These are phyloP conservation scores for Amniculicola lignicola DNA, from an alignment of 495 filamentous ascomycete genomes.

Conservation along the genomic window DNA sequence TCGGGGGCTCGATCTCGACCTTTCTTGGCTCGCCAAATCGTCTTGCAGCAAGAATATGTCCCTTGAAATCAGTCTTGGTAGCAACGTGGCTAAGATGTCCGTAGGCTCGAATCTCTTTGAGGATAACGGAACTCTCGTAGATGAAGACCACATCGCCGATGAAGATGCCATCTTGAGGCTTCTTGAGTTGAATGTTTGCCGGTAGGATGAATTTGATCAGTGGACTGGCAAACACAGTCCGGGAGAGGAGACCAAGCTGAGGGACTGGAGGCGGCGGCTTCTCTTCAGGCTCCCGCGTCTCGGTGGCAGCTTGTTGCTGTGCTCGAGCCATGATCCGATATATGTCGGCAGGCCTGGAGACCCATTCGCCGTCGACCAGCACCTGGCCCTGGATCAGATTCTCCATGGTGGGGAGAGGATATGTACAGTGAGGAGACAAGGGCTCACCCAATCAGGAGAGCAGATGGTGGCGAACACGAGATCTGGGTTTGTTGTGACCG, in stretches of 20 bases:
- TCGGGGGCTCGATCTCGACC: conserved; percentile 19
- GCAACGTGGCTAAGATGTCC: conserved; percentile 67
- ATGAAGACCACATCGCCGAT: conserved; percentile 91
- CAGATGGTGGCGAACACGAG: background rate
- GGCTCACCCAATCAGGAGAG: background rate
- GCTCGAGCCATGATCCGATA: conserved; percentile 41
- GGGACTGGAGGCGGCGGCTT: conserved; percentile 41
- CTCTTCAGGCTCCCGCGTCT: conserved; percentile 24
- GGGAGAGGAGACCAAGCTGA: conserved; percentile 66
- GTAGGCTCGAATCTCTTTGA: conserved; percentile 63
- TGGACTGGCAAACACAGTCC: conserved; percentile 72
- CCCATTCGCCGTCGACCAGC: conserved; percentile 58
- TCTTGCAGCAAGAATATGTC: conserved; percentile 62
- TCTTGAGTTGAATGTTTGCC: conserved; percentile 64
- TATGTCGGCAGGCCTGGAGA: conserved; percentile 49
- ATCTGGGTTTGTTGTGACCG: background rate
- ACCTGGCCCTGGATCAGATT: conserved; percentile 34
- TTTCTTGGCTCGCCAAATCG: conserved; percentile 49
- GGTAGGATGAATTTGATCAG: conserved; percentile 76
- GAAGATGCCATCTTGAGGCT: too few relatives aligned
- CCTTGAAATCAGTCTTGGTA: conserved; percentile 71
- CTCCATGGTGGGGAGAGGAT: conserved; percentile 2
- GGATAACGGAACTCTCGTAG: conserved; percentile 65
- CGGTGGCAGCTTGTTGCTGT: conserved; percentile 24
- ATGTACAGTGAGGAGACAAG: background rate